Percentiles rank a stretch among this genome's conserved stretches.
Evolutionary conservation across 2,329 filamentous ascomycete genomes (phyloP).

Genomic region (Verticillium albo-atrum): DNA sequence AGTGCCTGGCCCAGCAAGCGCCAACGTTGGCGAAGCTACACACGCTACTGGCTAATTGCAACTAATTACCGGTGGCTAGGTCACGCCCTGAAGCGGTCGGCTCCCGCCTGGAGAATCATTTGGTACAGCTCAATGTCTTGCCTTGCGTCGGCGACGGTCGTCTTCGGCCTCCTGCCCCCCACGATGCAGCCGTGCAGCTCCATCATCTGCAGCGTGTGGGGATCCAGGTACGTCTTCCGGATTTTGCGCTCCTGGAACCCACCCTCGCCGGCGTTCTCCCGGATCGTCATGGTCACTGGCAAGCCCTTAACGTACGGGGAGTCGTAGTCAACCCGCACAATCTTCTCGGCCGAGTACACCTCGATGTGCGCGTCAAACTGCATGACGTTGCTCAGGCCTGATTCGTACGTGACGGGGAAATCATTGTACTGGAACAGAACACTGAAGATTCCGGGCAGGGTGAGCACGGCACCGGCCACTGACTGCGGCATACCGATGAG

Average conservation of each 20-base stretch:
- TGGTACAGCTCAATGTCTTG: slow-evolving; percentile 25
- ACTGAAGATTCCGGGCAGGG: slow-evolving; percentile 23
- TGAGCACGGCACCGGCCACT: slow-evolving; percentile 26
- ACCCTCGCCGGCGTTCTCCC: slow-evolving; percentile 33
- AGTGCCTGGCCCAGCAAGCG: too few species aligned
- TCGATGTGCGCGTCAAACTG: slow-evolving; percentile 47
- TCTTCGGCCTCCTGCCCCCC: slow-evolving; percentile 18
- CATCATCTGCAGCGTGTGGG: slow-evolving; percentile 31
- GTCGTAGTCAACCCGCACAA: slow-evolving; percentile 49
- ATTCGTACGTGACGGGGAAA: slow-evolving; percentile 54
- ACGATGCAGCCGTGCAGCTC: slow-evolving; percentile 24
- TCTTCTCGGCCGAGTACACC: slow-evolving; percentile 49
- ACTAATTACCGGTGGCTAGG: neutral
- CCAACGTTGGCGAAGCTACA: neutral
- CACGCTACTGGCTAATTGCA: neutral
- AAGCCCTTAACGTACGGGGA: slow-evolving; percentile 54
- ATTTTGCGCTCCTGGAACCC: slow-evolving; percentile 33
- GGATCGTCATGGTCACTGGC: slow-evolving; percentile 41
- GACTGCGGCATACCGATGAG: slow-evolving; percentile 38
- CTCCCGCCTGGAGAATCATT: slow-evolving; percentile 20
- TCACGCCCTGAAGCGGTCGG: neutral
- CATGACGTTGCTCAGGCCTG: slow-evolving; percentile 48
- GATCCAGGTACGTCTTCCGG: slow-evolving; percentile 38
- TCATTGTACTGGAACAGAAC: slow-evolving; percentile 37
- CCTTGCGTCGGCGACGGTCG: slow-evolving; percentile 19